Evolutionary conservation across 768 basidiomycete genomes (phyloP), one percentile per base, ranked within the genome.

Genomic region (Mycena indigotica): DNA sequence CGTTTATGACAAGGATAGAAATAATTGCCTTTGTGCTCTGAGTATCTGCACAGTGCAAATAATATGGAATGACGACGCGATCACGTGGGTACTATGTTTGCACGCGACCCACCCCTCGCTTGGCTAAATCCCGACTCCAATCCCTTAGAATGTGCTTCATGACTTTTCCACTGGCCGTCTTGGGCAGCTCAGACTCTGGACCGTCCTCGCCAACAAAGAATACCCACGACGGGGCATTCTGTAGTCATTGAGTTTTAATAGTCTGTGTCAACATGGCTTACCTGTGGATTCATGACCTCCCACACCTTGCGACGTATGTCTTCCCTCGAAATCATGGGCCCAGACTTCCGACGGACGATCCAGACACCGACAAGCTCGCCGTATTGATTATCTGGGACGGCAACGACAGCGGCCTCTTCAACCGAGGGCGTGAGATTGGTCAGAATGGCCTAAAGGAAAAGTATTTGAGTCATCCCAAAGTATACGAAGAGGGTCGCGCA

Each of bases 101-200:
- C 13, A 64, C 53, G 26, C 50, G 21, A 29, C 87, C 87, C 28
- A 83, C 63, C 5, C 71, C 71, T 51, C 72, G 76, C 64, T 70
- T 64, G 24, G 79, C 83, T 38, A 88, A 65, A 6, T 82, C 79
- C 40, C 74, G 77, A 66, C 86, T 83, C 91, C 90, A 91, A 21
- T 76, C 72, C 28, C 91, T 76, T 44, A 94, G 68, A 3, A 92
- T 66, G 67, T 91, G 89, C 73, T 93, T 94, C 86, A 84, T 84
- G 40, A 94, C 85, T 69, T 94, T 94, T 38, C 91, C 91, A 61
- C 91, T 93, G 15, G 88, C 91, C 10, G 92, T 94, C 76, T 90
- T 92, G 1, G 92, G 91, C 6, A 93, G 68, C 60, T 90, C 86
- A 8, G 67, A 70, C 6, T 77, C 73, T 2, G 70, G 71, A 1